Conservation (phyloP, 2,329 filamentous ascomycete genomes). For the Akanthomyces dipterigenus region DNA sequence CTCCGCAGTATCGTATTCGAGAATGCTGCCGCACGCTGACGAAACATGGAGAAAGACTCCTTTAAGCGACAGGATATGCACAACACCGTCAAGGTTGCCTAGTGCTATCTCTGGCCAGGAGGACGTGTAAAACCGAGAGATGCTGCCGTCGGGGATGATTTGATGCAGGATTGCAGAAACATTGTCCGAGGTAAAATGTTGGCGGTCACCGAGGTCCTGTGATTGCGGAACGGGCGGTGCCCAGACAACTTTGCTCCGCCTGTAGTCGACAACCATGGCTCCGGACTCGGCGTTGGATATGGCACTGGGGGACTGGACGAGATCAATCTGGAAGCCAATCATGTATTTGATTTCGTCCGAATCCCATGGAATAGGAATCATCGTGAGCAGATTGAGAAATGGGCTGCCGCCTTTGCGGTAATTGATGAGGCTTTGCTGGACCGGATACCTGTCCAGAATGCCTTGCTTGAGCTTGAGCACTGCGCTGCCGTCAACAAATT, state of each 20-base stretch:
- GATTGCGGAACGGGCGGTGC: constrained; percentile 59
- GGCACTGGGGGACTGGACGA: constrained; percentile 81
- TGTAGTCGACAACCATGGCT: constrained; percentile 82
- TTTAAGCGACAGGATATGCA: constrained; percentile 86
- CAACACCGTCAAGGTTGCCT: constrained; percentile 87
- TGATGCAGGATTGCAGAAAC: constrained; percentile 77
- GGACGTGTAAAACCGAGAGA: constrained; percentile 71
- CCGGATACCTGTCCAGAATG: constrained; percentile 66
- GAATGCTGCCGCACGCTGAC: constrained; percentile 69
- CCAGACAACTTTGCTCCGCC: constrained; percentile 74
- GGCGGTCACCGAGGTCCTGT: constrained; percentile 59
- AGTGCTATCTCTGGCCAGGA: constrained; percentile 88
- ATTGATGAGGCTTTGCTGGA: constrained; percentile 90
- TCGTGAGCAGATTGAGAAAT: constrained; percentile 92
- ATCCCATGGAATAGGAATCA: constrained; percentile 87
- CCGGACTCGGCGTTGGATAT: constrained; percentile 62
- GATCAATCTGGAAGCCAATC: constrained; percentile 90
- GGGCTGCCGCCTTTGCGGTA: constrained; percentile 92
- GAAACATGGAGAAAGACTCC: constrained; percentile 87
- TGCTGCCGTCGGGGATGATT: constrained; percentile 55
- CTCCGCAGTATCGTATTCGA: constrained; percentile 82
- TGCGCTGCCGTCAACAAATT: constrained; percentile 83
- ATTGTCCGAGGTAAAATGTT: constrained; percentile 78
- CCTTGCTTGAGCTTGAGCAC: constrained; percentile 78
- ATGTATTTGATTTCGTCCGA: constrained; percentile 74